Base-by-base conservation (phyloP, 176 grass and related monocot genomes). In the Carex littledalei region DNA sequence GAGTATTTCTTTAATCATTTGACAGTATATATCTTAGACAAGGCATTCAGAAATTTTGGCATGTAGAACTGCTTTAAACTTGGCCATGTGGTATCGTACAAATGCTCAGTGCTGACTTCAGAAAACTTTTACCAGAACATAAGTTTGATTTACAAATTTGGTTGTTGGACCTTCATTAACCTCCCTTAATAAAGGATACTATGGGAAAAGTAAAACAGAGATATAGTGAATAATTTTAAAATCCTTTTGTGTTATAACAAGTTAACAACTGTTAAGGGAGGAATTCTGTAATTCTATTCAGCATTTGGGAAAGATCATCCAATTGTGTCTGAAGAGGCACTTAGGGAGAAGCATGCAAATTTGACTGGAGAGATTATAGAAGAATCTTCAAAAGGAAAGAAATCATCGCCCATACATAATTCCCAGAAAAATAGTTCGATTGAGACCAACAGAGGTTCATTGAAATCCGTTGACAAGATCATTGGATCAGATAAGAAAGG, bases 271-370 rank as follows among this genome's bases (percentile, higher is more conserved):
- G 37, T 49, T 49, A 62, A 62, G 10, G 34, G 5, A 43, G n/a
- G 1, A 22, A 2, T 81, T 61, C 20, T 67, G 31, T 83, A 29
- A 62, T 32, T 83, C 17, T 67, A 78, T 85, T 50, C 86, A 94
- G 95, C 95, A 85, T 94, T 84, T 76, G 95, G 95, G 6, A 89
- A 90, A 78, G 84, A 91, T 54, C 91, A 88, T 1, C 88, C 86
- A 18, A 79, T 85, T 26, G 37, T 98, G 68, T 94, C 95, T 68
- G 92, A 98, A 88, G 93, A 94, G 29, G 90, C 87, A 20, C 78
- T 98, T 41, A 90, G 85, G 54, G 86, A 94, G 58, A 98, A 94
- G 31, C 82, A 81, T 75, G 89, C 89, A 58, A 94, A 81, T 70
- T 76, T 94, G 31, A 90, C 86, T 2, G 89, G 95, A 22, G 86